Evolutionary conservation across 73 alveolate genomes (phyloP), one percentile per base, ranked within the genome.

Genomic region (Breviolum minutum): DNA sequence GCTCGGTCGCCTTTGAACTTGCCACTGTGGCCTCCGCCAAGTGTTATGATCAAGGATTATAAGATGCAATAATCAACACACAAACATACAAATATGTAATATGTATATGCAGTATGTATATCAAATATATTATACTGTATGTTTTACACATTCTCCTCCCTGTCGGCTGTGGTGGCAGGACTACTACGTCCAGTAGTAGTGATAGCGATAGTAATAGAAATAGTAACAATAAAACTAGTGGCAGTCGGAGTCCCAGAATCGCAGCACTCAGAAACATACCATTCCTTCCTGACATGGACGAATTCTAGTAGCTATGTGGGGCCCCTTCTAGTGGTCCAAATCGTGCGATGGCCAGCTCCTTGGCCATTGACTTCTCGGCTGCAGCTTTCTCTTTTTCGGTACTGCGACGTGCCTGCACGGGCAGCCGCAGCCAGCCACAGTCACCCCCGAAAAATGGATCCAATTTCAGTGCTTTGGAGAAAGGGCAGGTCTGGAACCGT

Each of bases 321-420:
- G 54, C 54, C 54, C 54, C 54, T 40, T 40, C 54, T 3, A 40
- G 54, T 40, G 54, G 54, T 40, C 54, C 77, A 20, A 0, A 77
- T 77, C 63, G 86, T 16, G 8, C 62, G 13, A n/a, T n/a, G 6
- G 27, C 64, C n/a, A n/a, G 16, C 87, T 16, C 92, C 79, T 86
- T 86, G 12, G 94, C 94, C 94, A 86, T 62, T n/a, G 90, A 32
- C 97, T 92, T 92, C 68, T 92, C 97, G 10, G 90, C 97, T 27
- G 88, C 54, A 14, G 86, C 68, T 66, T 74, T 92, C 97, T 92
- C 97, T 40, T 92, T 92, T 89, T 92, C 97, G 13, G 97, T 48
- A 27, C 48, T 63, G 16, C 90, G 76, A 64, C 90, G 97, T 13
- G 88, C 97, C 97, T 92, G 2, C 61, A n/a, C 7, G 0, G 54